Evolutionary conservation across 306 rosid species (phyloP), one percentile per base, ranked within the genome.

Genomic region (Nissolia schottii): DNA sequence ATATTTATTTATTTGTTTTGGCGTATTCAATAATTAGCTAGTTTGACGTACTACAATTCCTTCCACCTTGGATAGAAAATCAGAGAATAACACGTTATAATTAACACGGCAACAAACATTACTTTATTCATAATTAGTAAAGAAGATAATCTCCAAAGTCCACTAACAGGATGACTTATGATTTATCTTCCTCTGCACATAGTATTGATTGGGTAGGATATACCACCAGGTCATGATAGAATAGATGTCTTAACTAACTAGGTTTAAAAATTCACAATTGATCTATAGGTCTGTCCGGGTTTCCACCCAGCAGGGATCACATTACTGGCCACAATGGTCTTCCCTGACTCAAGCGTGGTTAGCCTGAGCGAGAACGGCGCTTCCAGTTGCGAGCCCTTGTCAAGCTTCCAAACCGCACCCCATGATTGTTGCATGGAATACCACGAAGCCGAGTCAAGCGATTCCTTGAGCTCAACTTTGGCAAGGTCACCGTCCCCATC

Each of bases 321-420:
- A 18, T 83, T 70, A 24, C 64, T 67, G 0, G 90, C 90, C 7
- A 84, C 87, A 10, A 90, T 14, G 2, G 67, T 45, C 13, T 77
- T 71, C 43, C 80, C 73, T 3, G 89, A 80, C 8, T 58, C 24
- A 6, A 74, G 76, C 10, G 89, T 34, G 2, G 88, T 86, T 8
- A 90, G 75, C 29, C 81, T 80, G 35, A 90, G 48, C 3, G 94
- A 90, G 74, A 90, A 83, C 0, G 96, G 96, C 9, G 87, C 86
- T 22, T 19, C 19, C 0, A 90, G 34, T 6, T 83, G 27, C 14
- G 86, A 41, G 16, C 86, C 90, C 2, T 64, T 12, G 40, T 86
- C 63, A 20, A 75, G 76, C n/a, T 84, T 86, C 96, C 96, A 90
- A 46, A 84, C 82, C 1, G 94, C 94, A 20, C 96, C 93, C 93